Conservation (phyloP, 441 rosid species). For the Corymbia citriodora region DNA sequence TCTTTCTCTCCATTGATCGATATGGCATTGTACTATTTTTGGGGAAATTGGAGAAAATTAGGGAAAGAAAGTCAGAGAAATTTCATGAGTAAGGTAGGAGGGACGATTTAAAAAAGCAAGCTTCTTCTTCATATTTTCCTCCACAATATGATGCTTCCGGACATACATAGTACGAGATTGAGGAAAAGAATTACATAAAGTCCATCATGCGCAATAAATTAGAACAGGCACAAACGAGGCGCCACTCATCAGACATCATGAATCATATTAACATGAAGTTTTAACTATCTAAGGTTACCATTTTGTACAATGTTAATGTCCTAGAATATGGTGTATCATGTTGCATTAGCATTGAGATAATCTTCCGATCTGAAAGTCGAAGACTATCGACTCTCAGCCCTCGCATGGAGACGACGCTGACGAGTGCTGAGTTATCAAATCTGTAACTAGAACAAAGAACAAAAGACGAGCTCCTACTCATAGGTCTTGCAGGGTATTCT, state of each 20-base stretch:
- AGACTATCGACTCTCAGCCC: not conserved
- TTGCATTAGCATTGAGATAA: not conserved
- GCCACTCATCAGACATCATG: rapidly evolving
- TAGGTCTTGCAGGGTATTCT: not conserved
- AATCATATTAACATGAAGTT: not conserved
- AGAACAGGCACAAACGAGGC: rapidly evolving
- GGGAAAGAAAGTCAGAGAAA: not conserved
- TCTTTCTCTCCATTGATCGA: not conserved
- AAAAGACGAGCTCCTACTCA: not conserved
- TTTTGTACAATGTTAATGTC: not conserved
- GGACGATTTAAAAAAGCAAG: not conserved
- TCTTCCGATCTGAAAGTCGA: not conserved
- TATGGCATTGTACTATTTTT: not conserved
- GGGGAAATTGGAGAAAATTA: not conserved
- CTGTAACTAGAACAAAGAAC: not conserved
- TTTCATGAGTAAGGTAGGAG: not conserved
- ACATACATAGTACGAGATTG: not conserved
- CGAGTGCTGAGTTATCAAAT: not conserved
- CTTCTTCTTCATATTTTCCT: not conserved
- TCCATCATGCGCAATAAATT: not conserved
- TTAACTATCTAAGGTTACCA: not conserved
- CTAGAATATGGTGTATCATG: not conserved
- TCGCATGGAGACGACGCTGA: not conserved
- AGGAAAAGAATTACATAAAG: not conserved
- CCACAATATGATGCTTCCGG: rapidly evolving